Evolutionary conservation across 2,329 filamentous ascomycete genomes (phyloP).

Genomic region (Ophiocordyceps robertsii): DNA sequence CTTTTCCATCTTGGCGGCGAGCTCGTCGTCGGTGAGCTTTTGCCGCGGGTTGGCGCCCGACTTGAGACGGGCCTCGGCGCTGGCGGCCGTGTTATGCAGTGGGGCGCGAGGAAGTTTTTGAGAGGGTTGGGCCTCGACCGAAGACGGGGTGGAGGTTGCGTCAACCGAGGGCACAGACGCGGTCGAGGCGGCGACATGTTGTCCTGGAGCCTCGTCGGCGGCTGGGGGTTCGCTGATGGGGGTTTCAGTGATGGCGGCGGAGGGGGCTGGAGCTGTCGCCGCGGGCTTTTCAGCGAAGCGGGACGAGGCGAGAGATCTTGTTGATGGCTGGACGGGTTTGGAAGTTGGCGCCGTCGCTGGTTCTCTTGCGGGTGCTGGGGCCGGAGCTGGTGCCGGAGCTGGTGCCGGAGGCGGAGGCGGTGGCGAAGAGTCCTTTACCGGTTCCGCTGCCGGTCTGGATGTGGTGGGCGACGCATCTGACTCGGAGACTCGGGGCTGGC

Average conservation of each 20-base stretch:
- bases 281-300: slow-evolving; percentile 19
- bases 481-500: too few species aligned
- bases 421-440: background rate
- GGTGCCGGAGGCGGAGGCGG: background rate
- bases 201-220: slow-evolving; percentile 1
- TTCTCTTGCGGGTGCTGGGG: background rate
- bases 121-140: slow-evolving; percentile 4
- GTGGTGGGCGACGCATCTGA: too few species aligned
- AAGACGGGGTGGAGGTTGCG: slow-evolving; percentile 1
- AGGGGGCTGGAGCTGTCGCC: background rate
- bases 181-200: background rate
- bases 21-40: slow-evolving; percentile 45
- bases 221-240: background rate
- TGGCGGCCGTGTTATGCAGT: slow-evolving; percentile 17
- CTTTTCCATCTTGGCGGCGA: slow-evolving; percentile 45
- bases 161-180: background rate
- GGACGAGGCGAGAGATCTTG: slow-evolving; percentile 15
- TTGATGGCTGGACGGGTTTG: slow-evolving; percentile 1
- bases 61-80: slow-evolving; percentile 28
- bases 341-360: background rate
- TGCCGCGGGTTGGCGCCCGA: slow-evolving; percentile 46
- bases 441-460: too few species aligned
- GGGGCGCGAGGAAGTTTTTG: background rate
- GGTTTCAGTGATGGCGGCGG: background rate
- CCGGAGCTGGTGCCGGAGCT: background rate